phyloP scores from a whole-genome alignment of 2,329 filamentous ascomycete species.

The Penicillium crustosum region DNA sequence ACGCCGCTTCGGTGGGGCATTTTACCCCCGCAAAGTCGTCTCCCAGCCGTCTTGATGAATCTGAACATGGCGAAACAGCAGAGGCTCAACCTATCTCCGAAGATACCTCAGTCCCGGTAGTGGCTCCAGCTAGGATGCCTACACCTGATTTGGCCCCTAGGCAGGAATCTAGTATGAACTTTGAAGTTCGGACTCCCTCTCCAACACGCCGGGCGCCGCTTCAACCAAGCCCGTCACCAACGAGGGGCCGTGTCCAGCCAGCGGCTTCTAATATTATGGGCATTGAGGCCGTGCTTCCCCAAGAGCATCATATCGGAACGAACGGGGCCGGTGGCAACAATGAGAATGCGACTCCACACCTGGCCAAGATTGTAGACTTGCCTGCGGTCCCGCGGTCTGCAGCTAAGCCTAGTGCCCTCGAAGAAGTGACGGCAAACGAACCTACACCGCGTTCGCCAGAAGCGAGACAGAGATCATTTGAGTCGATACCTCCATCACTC shows the following conservation, averaged over 20 bases:
- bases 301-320: constrained; percentile 3
- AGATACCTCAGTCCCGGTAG: neutral
- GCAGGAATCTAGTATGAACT: constrained; percentile 10
- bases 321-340: constrained; percentile 18
- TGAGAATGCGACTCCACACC: constrained; percentile 25
- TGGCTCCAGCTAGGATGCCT: constrained; percentile 2
- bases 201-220: constrained; percentile 22
- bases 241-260: constrained; percentile 15
- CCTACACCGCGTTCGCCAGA: constrained; percentile 24
- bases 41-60: neutral
- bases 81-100: neutral
- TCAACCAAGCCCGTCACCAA: constrained; percentile 22
- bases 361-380: constrained; percentile 17
- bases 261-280: constrained; percentile 9
- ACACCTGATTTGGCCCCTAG: constrained; percentile 14
- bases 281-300: constrained; percentile 10
- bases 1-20: constrained; percentile 8
- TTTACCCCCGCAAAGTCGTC: constrained; percentile 8
- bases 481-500: constrained; percentile 11
- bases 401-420: constrained; percentile 34
- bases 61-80: neutral
- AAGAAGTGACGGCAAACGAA: constrained; percentile 43
- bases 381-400: constrained; percentile 23
- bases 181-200: constrained; percentile 19
- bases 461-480: constrained; percentile 15